Percentiles rank a stretch among this genome's conserved stretches.
Conservation (phyloP, 139 green algal genomes). For the Picochlorum sp. region DNA sequence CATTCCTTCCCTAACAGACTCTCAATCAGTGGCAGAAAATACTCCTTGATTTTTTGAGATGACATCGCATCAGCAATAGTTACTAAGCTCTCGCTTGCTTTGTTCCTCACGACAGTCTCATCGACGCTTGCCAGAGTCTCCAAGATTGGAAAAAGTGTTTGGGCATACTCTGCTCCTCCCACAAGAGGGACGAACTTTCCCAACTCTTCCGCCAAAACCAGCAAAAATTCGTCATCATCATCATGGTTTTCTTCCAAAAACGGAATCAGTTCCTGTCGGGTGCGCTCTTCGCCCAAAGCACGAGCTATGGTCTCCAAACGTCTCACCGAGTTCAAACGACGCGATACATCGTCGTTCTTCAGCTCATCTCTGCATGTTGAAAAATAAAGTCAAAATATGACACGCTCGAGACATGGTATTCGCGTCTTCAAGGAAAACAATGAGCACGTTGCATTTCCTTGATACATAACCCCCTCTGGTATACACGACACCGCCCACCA, state of each 20-base stretch:
- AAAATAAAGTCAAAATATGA: background rate
- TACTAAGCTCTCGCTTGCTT: slow-evolving; percentile 78
- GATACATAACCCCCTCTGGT: background rate
- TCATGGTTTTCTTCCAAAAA: slow-evolving; percentile 94
- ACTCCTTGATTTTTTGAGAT: slow-evolving; percentile 48
- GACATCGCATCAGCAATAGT: slow-evolving; percentile 72
- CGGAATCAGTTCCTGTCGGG: slow-evolving; percentile 90
- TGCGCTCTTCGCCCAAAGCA: slow-evolving; percentile 89
- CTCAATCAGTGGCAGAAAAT: slow-evolving; percentile 74
- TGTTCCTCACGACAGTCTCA: slow-evolving; percentile 96
- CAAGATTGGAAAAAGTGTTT: slow-evolving; percentile 80
- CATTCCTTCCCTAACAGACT: slow-evolving; percentile 85
- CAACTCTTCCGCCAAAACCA: slow-evolving; percentile 95
- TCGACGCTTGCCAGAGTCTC: slow-evolving; percentile 89
- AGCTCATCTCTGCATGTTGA: slow-evolving; percentile 68
- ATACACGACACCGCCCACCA: background rate
- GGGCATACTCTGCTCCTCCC: slow-evolving; percentile 67
- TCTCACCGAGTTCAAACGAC: slow-evolving; percentile 87
- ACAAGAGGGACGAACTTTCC: slow-evolving; percentile 89
- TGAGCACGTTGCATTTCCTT: background rate
- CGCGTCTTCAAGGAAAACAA: background rate
- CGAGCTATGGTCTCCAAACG: slow-evolving; percentile 85
- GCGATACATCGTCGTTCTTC: slow-evolving; percentile 87
- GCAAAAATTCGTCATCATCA: slow-evolving; percentile 89
- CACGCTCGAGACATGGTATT: too few relatives aligned